These are phyloP conservation scores for Scheffersomyces coipomensis DNA, from an alignment of 805 yeast species.

Conservation along the genomic window DNA sequence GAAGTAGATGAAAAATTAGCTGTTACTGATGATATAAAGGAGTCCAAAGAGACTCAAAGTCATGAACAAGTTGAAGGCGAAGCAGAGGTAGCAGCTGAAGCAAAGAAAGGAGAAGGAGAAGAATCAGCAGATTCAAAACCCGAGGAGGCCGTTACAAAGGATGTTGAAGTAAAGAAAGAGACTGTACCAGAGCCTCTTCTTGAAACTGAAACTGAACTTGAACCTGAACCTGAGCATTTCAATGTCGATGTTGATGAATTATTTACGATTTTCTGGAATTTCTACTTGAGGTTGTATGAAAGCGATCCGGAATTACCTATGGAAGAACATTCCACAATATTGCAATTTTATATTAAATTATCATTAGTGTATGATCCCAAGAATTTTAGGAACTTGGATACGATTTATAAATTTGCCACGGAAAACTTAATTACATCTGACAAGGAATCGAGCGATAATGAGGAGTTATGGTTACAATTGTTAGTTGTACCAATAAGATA, in stretches of 20 bases:
- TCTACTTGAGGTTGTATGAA: slow-evolving; percentile 54
- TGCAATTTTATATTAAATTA: slow-evolving; percentile 64
- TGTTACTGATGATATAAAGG: slow-evolving; percentile 5
- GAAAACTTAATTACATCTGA: slow-evolving; percentile 26
- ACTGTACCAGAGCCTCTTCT: slow-evolving; percentile 5
- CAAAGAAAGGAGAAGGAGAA: slow-evolving; percentile 14
- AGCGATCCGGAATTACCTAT: slow-evolving; percentile 63
- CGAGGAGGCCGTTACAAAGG: slow-evolving; percentile 6
- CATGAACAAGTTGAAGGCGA: slow-evolving; percentile 9
- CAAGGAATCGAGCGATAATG: slow-evolving; percentile 16
- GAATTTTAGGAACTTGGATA: slow-evolving; percentile 58
- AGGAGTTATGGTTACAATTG: slow-evolving; percentile 44
- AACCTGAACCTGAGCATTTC: slow-evolving; percentile 2
- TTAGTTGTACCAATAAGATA: slow-evolving; percentile 49
- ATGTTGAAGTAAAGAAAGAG: slow-evolving; percentile 11
- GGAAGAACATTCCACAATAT: slow-evolving; percentile 62
- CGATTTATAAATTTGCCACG: slow-evolving; percentile 56
- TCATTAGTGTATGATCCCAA: slow-evolving; percentile 67
- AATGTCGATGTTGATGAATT: slow-evolving; percentile 25
- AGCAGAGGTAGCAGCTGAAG: slow-evolving; percentile 6
- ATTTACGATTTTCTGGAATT: slow-evolving; percentile 66
- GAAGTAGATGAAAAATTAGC: slow-evolving; percentile 1
- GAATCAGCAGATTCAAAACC: slow-evolving; percentile 4
- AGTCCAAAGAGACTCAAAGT: slow-evolving; percentile 3
- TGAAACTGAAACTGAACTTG: neutral